A percentile compares a stretch with the other conserved stretches of the same genome.
These are phyloP conservation scores for Populus nigra DNA, from an alignment of 345 rosid genomes.

Conservation along the genomic window DNA sequence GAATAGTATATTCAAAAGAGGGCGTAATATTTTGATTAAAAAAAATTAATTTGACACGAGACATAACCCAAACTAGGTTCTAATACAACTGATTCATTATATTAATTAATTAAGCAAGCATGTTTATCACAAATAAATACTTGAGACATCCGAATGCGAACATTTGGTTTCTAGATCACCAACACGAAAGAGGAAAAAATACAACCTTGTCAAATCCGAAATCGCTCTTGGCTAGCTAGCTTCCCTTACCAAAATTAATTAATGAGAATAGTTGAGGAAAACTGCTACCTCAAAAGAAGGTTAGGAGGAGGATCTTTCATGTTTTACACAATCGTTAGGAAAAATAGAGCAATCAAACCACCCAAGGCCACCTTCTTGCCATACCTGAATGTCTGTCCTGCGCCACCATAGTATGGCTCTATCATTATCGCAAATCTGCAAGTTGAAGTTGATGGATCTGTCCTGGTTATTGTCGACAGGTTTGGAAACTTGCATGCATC, in stretches of 20 bases:
- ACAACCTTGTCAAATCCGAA: background rate
- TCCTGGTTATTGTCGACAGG: conserved; percentile 52
- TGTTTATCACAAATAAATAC: too few relatives aligned
- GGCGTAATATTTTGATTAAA: too few relatives aligned
- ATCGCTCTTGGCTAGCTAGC: background rate
- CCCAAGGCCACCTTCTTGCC: conserved; percentile 16
- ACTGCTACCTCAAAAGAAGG: conserved; percentile 9
- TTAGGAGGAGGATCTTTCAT: conserved; percentile 2
- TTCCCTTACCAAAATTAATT: background rate
- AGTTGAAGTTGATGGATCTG: conserved; percentile 52
- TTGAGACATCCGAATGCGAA: background rate
- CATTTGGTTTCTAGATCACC: background rate
- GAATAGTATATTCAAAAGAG: too few relatives aligned
- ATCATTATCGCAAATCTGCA: conserved; percentile 70
- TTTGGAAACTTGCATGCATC: conserved; percentile 76
- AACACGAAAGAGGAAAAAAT: background rate
- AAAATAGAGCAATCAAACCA: conserved; percentile 27
- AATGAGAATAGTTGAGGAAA: conserved; percentile 15
- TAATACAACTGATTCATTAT: too few relatives aligned
- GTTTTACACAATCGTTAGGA: conserved; percentile 33
- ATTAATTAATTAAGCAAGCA: too few relatives aligned
- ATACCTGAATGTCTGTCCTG: conserved; percentile 17
- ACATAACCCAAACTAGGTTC: too few relatives aligned
- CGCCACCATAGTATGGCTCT: conserved; percentile 66
- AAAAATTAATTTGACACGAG: too few relatives aligned